Conservation (phyloP, 352 stramenopile genomes). For the Globisporangium polare region DNA sequence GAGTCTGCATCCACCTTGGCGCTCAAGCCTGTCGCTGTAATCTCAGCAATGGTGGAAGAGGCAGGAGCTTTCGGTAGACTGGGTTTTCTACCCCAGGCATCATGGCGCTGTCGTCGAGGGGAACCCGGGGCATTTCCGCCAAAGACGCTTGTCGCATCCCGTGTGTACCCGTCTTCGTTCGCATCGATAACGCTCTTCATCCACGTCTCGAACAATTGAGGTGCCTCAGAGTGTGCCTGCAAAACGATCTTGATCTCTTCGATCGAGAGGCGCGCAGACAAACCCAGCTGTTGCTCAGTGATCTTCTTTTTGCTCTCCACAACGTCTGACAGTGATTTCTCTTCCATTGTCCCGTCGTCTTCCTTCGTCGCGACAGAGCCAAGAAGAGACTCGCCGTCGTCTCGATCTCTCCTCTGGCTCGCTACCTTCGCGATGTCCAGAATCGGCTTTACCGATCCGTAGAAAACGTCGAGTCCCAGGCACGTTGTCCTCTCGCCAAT, state of each 20-base stretch:
- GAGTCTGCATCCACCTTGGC: constrained; percentile 20
- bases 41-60: constrained; percentile 29
- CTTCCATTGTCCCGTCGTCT: constrained; percentile 4
- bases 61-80: constrained; percentile 10
- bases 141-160: constrained; percentile 11
- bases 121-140: constrained; percentile 14
- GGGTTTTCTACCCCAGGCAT: constrained; percentile 10
- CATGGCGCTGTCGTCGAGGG: constrained; percentile 17
- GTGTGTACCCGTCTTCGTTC: constrained; percentile 14
- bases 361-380: constrained; percentile 12
- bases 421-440: constrained; percentile 11
- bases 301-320: no score
- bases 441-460: constrained; percentile 20
- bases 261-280: constrained; percentile 25
- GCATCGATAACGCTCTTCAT: constrained; percentile 33
- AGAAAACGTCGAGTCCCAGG: constrained; percentile 17
- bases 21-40: constrained; percentile 24
- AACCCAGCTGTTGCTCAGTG: background rate
- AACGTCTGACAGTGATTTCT: background rate
- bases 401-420: constrained; percentile 9
- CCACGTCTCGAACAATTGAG: constrained; percentile 48
- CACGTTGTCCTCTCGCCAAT: constrained; percentile 17
- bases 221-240: constrained; percentile 36
- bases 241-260: constrained; percentile 51
- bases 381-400: constrained; percentile 10